Evolutionary conservation across 352 stramenopile genomes (phyloP).

Genomic region (Albugo laibachii): DNA sequence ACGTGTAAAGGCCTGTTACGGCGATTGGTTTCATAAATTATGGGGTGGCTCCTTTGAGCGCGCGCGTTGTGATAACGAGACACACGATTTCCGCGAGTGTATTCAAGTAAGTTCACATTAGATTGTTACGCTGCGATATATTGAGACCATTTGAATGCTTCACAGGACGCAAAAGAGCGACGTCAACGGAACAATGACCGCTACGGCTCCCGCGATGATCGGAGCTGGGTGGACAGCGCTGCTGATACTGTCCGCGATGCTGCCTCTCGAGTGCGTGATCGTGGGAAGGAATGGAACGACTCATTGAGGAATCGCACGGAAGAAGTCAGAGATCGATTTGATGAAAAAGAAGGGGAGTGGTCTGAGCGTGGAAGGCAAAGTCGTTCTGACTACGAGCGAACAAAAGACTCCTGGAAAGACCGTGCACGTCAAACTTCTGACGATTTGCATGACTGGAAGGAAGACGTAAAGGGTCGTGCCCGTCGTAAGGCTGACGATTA

Average conservation of each 20-base stretch:
- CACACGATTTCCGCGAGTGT: constrained; percentile 45
- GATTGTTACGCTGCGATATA: too few relatives aligned
- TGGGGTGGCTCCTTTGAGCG: constrained; percentile 42
- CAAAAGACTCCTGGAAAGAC: constrained; percentile 9
- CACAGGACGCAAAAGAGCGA: neutral
- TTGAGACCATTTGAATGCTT: neutral
- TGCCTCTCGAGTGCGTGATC: neutral
- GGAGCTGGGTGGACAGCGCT: too few relatives aligned
- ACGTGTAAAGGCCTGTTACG: constrained; percentile 62
- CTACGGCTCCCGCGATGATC: neutral
- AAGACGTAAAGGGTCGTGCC: constrained; percentile 3
- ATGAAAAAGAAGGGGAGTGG: constrained; percentile 12
- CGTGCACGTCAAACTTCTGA: constrained; percentile 14
- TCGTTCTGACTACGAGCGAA: constrained; percentile 17
- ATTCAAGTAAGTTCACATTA: constrained; percentile 25
- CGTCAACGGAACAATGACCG: constrained; percentile 5
- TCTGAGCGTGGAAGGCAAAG: constrained; percentile 10
- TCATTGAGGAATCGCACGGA: neutral
- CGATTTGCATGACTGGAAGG: constrained; percentile 9
- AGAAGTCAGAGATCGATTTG: neutral
- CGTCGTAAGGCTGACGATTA: neutral
- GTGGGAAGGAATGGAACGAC: constrained; percentile 5
- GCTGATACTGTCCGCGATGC: neutral
- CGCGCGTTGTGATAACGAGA: constrained; percentile 41
- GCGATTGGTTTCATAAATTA: constrained; percentile 60